phyloP scores from a whole-genome alignment of 805 yeast genomes.

The Lipomyces mesembrius region DNA sequence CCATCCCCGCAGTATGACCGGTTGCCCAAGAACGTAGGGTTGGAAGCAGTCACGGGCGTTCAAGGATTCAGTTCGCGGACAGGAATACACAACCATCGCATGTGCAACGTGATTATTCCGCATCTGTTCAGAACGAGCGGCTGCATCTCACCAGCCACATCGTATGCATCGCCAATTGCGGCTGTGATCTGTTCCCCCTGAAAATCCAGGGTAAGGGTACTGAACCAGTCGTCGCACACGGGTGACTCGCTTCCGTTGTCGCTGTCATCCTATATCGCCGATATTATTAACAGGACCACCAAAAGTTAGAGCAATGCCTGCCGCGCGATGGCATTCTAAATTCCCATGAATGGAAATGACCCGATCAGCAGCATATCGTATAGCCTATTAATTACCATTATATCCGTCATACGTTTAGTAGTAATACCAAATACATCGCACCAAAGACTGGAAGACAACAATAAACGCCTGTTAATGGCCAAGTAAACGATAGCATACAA shows the following conservation, averaged over 20 bases:
- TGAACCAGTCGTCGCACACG: neutral
- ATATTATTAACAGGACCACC: neutral
- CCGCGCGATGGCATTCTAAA: neutral
- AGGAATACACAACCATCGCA: neutral
- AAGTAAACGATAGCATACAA: constrained; percentile 1
- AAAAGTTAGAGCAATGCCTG: no score
- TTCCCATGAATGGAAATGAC: neutral
- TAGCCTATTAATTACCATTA: neutral
- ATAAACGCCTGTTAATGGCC: neutral
- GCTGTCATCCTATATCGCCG: no score
- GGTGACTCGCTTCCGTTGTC: neutral
- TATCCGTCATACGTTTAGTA: neutral
- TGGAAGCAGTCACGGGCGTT: constrained; percentile 7
- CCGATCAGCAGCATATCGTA: neutral
- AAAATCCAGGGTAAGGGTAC: neutral
- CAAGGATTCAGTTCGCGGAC: neutral
- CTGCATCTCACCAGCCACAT: neutral
- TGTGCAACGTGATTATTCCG: neutral
- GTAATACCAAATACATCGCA: neutral
- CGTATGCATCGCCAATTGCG: neutral
- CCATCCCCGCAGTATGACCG: neutral
- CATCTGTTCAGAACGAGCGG: neutral
- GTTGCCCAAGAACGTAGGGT: neutral
- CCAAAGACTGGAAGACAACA: neutral
- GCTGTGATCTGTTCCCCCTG: neutral